Evolutionary conservation across 2,329 filamentous ascomycete species (phyloP), one percentile per base, ranked within the genome.

Genomic region (Fusarium paranaense): DNA sequence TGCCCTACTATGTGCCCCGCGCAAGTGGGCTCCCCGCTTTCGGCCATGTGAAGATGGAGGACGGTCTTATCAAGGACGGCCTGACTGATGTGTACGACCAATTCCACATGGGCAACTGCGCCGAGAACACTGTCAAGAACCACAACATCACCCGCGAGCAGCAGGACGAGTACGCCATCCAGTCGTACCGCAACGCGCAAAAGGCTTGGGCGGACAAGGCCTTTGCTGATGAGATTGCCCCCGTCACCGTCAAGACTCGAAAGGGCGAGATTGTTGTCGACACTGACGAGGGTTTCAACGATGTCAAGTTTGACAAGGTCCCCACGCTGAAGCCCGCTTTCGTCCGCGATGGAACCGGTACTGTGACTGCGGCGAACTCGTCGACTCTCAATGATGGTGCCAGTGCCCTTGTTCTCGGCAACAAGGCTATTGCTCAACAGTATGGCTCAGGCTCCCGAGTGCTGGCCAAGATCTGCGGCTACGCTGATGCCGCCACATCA

Each of bases 91-190:
- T 98, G 16, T 99, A 98, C 84, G 95, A 97, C 82, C 90, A 98
- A 81, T 93, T 98, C 80, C 97, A 98, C 84, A 99, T 99, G 97
- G 97, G 97, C 50, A 95, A 97, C 78, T 99, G 97, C 81, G 95
- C 95, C 18, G 97, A 99, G 86, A 94, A 93, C 76, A 98, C 96
- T 2, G 97, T 94, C 57, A 98, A 97, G 87, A 96, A 95, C 78
- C 90, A 94, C 83, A 86, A 89, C 1, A 90, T 99, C 72, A 92
- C 93, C 10, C 88, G 97, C 16, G 91, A 98, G 83, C 91, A 94
- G 81, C 97, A 99, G 85, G 97, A 99, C 79, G 89, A 93, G 73
- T 98, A 97, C 80, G 94, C 97, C 16, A 95, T 98, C 70, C 89
- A 91, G 82, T 97, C 93, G 5, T 99, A 98, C 84, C 90, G 95